Evolutionary conservation across 305 asterid species (phyloP).

Genomic region (Fraxinus paxiana): DNA sequence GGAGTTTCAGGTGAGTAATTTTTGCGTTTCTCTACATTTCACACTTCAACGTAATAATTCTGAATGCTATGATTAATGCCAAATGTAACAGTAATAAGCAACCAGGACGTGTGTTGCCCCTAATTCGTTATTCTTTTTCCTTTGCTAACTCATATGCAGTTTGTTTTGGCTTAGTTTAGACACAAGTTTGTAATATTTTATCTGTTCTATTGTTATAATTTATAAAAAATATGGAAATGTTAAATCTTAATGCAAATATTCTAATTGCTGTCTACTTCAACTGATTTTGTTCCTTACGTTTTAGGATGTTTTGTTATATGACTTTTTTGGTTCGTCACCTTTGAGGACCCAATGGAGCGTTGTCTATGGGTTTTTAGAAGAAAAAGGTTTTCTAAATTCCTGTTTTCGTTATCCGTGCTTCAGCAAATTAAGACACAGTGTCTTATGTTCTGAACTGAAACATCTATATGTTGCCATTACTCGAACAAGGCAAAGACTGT

Average conservation of each 20-base stretch:
- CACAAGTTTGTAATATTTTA: not conserved
- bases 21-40: not conserved
- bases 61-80: not conserved
- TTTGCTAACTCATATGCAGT: not conserved
- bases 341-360: constrained; percentile 65
- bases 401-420: constrained; percentile 45
- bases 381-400: constrained; percentile 38
- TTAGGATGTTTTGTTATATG: constrained; percentile 67
- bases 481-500: constrained; percentile 64
- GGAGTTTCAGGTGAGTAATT: constrained; percentile 56
- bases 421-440: constrained; percentile 43
- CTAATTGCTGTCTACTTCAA: not conserved
- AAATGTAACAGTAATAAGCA: not conserved
- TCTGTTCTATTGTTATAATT: not conserved
- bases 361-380: constrained; percentile 54
- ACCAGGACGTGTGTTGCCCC: not conserved
- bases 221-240: not conserved
- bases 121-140: not conserved
- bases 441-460: constrained; percentile 69
- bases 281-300: not conserved
- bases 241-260: not conserved
- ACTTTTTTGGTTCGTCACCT: constrained; percentile 69
- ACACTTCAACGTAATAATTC: not conserved
- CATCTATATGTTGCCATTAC: constrained; percentile 70
- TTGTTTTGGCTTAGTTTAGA: not conserved